Evolutionary conservation across 2,329 filamentous ascomycete species (phyloP).

Genomic region (Diplodia intermedia): DNA sequence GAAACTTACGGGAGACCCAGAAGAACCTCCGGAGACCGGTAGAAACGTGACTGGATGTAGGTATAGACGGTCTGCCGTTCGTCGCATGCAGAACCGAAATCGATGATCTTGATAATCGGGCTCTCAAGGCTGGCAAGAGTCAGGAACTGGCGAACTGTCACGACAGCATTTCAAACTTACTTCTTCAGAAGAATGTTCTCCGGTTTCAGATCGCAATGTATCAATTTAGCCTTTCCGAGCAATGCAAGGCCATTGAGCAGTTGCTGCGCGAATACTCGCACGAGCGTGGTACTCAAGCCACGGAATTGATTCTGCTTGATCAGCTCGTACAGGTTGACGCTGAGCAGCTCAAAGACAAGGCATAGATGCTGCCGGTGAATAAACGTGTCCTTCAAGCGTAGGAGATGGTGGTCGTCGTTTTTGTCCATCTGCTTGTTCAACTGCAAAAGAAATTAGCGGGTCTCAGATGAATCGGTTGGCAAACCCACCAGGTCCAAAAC

Average conservation of each 20-base stretch:
- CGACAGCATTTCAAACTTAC: slow-evolving; percentile 49
- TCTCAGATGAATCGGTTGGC: not conserved
- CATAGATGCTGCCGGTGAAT: slow-evolving; percentile 98
- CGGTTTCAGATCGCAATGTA: slow-evolving; percentile 97
- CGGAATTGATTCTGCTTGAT: slow-evolving; percentile 99
- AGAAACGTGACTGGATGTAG: slow-evolving; percentile 98
- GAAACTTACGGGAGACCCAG: slow-evolving; percentile 76
- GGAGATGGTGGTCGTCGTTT: slow-evolving; percentile 95
- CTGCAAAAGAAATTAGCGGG: slow-evolving; percentile 53
- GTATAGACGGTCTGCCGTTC: slow-evolving; percentile 99
- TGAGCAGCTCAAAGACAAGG: slow-evolving; percentile 89
- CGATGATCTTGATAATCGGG: slow-evolving; percentile 99
- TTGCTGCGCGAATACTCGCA: slow-evolving; percentile 97
- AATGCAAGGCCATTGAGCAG: slow-evolving; percentile 89
- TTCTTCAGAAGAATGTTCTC: slow-evolving; percentile 99
- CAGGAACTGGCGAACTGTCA: slow-evolving; percentile 8
- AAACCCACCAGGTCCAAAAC: slow-evolving; percentile 84
- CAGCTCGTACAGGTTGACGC: slow-evolving; percentile 96
- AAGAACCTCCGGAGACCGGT: slow-evolving; percentile 93
- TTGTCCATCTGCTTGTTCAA: slow-evolving; percentile 99
- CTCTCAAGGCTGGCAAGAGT: slow-evolving; percentile 73
- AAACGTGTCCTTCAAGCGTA: slow-evolving; percentile 95
- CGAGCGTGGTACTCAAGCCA: slow-evolving; percentile 92
- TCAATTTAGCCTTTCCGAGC: slow-evolving; percentile 93
- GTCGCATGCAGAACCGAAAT: slow-evolving; percentile 98